Percentiles rank a stretch among this genome's conserved stretches.
These are phyloP conservation scores for Aspergillus ellipticus DNA, from an alignment of 495 filamentous ascomycete species.

Conservation along the genomic window DNA sequence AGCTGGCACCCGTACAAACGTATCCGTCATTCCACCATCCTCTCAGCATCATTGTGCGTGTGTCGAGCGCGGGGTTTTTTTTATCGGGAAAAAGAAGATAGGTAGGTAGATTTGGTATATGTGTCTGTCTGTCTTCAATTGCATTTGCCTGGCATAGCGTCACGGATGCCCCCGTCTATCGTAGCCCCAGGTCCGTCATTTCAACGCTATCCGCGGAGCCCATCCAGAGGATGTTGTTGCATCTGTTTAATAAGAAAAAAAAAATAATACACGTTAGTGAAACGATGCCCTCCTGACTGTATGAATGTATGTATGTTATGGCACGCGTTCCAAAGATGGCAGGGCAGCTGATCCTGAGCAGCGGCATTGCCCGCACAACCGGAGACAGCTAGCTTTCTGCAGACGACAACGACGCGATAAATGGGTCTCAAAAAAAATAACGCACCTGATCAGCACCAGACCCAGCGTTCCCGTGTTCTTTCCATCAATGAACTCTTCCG, in stretches of 20 bases:
- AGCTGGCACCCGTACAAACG: conserved; percentile 9
- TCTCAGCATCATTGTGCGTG: not conserved
- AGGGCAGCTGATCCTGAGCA: not conserved
- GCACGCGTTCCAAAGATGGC: no score
- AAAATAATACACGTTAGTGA: not conserved
- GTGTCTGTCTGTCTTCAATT: conserved; percentile 5
- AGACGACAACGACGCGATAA: no score
- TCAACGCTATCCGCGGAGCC: conserved; percentile 57
- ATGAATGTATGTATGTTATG: no score
- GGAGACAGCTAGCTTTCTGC: no score
- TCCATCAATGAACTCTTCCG: conserved; percentile 88
- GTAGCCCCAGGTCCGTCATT: conserved; percentile 50
- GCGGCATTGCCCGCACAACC: not conserved
- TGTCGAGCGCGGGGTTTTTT: conserved; percentile 5
- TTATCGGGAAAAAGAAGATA: conserved; percentile 8
- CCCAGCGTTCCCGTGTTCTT: conserved; percentile 81
- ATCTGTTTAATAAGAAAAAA: conserved; percentile 41
- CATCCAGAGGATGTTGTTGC: conserved; percentile 97
- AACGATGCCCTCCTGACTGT: not conserved
- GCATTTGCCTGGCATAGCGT: not conserved
- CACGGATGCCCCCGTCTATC: conserved; percentile 20
- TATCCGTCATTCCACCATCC: not conserved
- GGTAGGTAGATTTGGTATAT: conserved; percentile 11
- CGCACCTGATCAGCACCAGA: conserved; percentile 85
- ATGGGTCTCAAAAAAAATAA: conserved; percentile 5